phyloP scores from a whole-genome alignment of 192 early-diverging fungal species.

The Coemansia sp. region DNA sequence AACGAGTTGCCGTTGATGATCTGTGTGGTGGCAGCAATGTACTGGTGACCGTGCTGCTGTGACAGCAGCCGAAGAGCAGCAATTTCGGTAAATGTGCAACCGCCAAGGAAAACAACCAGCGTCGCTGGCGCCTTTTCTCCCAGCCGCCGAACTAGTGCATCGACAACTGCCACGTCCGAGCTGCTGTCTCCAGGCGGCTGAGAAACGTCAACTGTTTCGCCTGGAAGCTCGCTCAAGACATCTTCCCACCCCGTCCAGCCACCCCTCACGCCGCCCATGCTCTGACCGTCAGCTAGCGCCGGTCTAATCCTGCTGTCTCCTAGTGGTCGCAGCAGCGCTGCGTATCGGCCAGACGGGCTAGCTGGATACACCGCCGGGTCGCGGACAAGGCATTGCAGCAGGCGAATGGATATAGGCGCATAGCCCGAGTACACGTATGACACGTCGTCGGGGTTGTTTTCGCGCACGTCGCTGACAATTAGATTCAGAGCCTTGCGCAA shows the following conservation, averaged over 20 bases:
- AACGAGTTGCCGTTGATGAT: slow-evolving; percentile 84
- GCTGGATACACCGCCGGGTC: slow-evolving; percentile 41
- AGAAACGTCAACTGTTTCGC: slow-evolving; percentile 74
- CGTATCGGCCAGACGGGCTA: slow-evolving; percentile 33
- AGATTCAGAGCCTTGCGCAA: slow-evolving; percentile 70
- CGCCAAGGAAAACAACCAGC: slow-evolving; percentile 90
- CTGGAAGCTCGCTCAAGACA: slow-evolving; percentile 71
- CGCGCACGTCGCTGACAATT: slow-evolving; percentile 84
- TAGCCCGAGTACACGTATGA: slow-evolving; percentile 94
- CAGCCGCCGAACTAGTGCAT: slow-evolving; percentile 38
- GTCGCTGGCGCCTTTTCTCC: slow-evolving; percentile 64
- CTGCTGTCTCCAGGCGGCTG: slow-evolving; percentile 61
- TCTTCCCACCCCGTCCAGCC: slow-evolving; percentile 93
- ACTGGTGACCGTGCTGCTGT: slow-evolving; percentile 76
- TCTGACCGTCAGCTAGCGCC: slow-evolving; percentile 15
- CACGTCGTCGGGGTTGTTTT: slow-evolving; percentile 80
- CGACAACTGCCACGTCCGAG: slow-evolving; percentile 29
- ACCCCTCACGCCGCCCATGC: slow-evolving; percentile 44
- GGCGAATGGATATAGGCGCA: slow-evolving; percentile 85
- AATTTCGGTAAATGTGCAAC: slow-evolving; percentile 92
- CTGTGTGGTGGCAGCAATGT: slow-evolving; percentile 83
- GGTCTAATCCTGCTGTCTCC: slow-evolving; percentile 28
- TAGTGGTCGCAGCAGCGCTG: slow-evolving; percentile 39
- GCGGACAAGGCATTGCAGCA: slow-evolving; percentile 74
- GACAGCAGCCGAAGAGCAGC: slow-evolving; percentile 86